phyloP scores from a whole-genome alignment of 306 rosid species.

The Acacia melanoxylon region DNA sequence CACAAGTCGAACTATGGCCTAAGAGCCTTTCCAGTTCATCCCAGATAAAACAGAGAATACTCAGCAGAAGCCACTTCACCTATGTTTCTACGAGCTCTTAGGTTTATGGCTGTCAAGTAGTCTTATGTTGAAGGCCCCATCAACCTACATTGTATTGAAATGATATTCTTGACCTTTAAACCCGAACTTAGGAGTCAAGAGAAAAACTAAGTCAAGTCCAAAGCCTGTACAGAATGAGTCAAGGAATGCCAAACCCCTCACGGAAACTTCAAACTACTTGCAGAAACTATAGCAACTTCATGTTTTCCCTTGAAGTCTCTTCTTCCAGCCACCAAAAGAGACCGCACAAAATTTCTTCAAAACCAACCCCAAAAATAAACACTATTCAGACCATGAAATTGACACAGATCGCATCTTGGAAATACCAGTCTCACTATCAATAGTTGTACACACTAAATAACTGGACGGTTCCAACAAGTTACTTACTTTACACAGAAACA shows the following conservation, averaged over 20 bases:
- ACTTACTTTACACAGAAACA: constrained; percentile 4
- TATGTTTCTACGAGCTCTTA: neutral
- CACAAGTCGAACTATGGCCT: neutral
- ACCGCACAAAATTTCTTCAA: constrained; percentile 5
- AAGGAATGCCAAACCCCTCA: neutral
- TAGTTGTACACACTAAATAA: neutral
- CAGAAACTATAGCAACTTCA: neutral
- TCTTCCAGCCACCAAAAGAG: constrained; percentile 13
- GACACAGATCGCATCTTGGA: neutral
- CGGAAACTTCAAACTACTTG: constrained; percentile 15
- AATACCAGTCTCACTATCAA: neutral
- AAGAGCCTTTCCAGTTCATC: neutral
- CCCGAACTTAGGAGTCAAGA: neutral
- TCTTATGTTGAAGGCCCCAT: constrained; percentile 19
- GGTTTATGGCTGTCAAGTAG: constrained; percentile 19
- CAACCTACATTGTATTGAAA: neutral
- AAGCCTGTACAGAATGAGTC: neutral
- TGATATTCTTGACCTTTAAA: neutral
- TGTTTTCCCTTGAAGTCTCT: neutral
- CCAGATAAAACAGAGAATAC: neutral
- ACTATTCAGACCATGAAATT: neutral
- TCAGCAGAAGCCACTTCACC: neutral
- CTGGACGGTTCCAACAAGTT: neutral
- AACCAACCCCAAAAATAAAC: neutral
- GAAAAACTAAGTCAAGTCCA: neutral